Base-by-base conservation (phyloP, 345 rosid species). In the Clarkia xantiana region DNA sequence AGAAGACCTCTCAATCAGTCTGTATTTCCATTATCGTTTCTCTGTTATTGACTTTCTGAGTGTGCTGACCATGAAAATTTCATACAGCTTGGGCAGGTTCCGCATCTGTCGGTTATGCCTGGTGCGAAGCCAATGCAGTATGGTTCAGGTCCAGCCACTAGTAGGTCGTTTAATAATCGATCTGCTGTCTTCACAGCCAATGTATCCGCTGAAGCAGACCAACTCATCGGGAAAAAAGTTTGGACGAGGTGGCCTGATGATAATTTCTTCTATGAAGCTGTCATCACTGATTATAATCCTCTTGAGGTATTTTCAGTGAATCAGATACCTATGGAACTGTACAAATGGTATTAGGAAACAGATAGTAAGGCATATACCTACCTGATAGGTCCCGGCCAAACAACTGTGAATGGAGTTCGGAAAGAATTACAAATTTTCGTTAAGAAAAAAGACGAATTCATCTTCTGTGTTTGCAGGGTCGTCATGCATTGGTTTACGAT, bases 231-330 rank as follows among this genome's bases (percentile, higher is more conserved):
- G 58, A 82, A 76, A 75, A 82, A 73, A 72, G 88, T 86, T n/a
- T 80, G 93, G 98, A 91, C 98, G 44, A 84, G 77, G 62, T 91
- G 98, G 96, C 98, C 98, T 54, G 96, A 76, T 43, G 98, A 91
- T 61, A 84, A 86, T 64, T 71, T 49, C 68, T 91, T 86, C 64
- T 91, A 91, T 47, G 82, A 84, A 74, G 96, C 98, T 63, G 78
- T 80, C 56, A 78, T 91, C 53, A 81, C 94, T 13, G 78, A 80
- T 52, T 80, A 81, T 62, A 84, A 86, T 53, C 74, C 84, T 52
- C 55, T 49, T 1, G 89, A 86, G 76, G 98, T 82, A 75, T 29
- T 29, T 29, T 29, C 6, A 10, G 36, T 29, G 36, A 29, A 29
- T 29, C 36, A 29, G 36, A 3, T 29, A 5, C 36, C 6, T 29